Conservation (phyloP, 1,284 basidiomycete species). For the Bondarzewia mesenterica region DNA sequence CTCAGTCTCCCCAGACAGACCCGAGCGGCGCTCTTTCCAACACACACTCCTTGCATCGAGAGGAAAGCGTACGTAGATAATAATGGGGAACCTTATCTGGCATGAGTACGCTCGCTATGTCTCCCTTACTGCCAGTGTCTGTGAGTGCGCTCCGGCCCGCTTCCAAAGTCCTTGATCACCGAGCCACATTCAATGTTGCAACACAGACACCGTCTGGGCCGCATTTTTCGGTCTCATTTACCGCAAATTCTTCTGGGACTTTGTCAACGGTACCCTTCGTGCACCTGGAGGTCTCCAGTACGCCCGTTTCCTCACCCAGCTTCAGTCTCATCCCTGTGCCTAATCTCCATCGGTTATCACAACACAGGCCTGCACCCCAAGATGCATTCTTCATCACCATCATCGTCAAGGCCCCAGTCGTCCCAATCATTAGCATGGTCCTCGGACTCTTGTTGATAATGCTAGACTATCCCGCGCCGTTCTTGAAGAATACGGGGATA, state of each 20-base stretch:
- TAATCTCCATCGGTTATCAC: neutral
- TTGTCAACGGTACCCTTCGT: constrained; percentile 60
- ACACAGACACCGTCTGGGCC: constrained; percentile 70
- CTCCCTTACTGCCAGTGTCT: constrained; percentile 63
- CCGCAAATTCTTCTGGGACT: constrained; percentile 91
- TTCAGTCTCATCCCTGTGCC: neutral
- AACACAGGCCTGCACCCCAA: constrained; percentile 53
- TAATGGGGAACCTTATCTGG: constrained; percentile 81
- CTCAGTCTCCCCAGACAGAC: constrained; percentile 6
- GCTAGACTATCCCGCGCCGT: constrained; percentile 60
- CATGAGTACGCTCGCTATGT: constrained; percentile 71
- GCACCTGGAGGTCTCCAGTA: constrained; percentile 76
- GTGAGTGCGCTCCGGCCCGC: constrained; percentile 41
- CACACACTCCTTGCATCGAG: constrained; percentile 11
- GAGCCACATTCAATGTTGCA: neutral
- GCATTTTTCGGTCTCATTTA: constrained; percentile 71
- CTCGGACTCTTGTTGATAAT: constrained; percentile 49
- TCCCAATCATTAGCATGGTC: constrained; percentile 61
- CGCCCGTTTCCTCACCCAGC: constrained; percentile 25
- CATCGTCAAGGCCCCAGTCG: constrained; percentile 66
- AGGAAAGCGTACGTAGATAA: constrained; percentile 10
- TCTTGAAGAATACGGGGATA: constrained; percentile 45
- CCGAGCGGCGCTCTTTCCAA: constrained; percentile 24
- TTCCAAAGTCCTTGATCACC: constrained; percentile 1
- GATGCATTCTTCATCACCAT: constrained; percentile 57